Evolutionary conservation across 208 protist species (phyloP).

Genomic region (Acanthamoeba quina): DNA sequence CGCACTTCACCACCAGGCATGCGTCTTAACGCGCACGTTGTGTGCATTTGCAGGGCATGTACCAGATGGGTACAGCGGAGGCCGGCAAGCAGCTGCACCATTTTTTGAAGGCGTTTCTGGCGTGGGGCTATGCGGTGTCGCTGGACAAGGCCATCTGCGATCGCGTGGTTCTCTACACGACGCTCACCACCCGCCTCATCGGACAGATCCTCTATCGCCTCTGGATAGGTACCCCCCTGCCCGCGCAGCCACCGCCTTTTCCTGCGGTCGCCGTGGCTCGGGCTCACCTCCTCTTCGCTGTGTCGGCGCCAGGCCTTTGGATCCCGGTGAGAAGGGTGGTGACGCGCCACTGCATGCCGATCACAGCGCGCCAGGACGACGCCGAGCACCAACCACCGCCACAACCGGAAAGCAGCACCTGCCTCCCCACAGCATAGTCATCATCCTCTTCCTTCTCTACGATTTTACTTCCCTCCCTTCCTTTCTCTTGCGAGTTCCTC

Average conservation of each 20-base stretch:
- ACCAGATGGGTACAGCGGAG: slow-evolving; percentile 33
- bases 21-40: not conserved
- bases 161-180: slow-evolving; percentile 13
- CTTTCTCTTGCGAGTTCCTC: too few species aligned
- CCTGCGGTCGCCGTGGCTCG: too few species aligned
- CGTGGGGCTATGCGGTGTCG: not conserved
- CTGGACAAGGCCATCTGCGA: slow-evolving; percentile 54
- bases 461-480: too few species aligned
- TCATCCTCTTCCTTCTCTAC: not conserved
- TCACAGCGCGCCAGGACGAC: not conserved
- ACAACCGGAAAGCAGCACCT: too few species aligned
- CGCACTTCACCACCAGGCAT: not conserved
- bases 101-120: not conserved
- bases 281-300: not conserved
- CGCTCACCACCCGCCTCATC: not conserved
- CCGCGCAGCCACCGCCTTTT: too few species aligned
- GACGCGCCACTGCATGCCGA: not conserved
- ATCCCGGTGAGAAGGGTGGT: not conserved
- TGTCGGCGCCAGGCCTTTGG: not conserved
- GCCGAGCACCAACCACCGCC: too few species aligned
- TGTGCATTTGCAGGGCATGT: not conserved
- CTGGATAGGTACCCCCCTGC: slow-evolving; percentile 11
- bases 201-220: slow-evolving; percentile 31
- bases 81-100: slow-evolving; percentile 39
- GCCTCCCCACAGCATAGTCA: too few species aligned